phyloP scores from a whole-genome alignment of 2,329 filamentous ascomycete species.

The Aphanocladium album region DNA sequence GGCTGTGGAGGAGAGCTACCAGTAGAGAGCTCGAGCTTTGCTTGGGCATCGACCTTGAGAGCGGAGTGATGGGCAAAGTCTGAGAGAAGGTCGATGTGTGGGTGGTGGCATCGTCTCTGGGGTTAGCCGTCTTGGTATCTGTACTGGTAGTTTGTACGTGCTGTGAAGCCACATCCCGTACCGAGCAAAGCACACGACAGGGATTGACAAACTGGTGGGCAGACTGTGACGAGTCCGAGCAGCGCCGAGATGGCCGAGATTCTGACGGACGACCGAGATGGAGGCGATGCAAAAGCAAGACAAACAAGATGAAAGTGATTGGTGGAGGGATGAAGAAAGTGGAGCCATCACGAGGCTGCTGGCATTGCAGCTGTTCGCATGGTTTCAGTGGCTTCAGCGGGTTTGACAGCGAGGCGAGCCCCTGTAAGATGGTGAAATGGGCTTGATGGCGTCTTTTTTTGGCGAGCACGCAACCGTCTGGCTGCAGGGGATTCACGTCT shows the following conservation, averaged over 20 bases:
- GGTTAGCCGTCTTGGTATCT: background rate
- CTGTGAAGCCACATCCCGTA: background rate
- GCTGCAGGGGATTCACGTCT: no score
- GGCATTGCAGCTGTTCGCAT: background rate
- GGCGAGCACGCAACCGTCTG: background rate
- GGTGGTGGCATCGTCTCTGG: no score
- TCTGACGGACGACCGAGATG: constrained; percentile 6
- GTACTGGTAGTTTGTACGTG: background rate
- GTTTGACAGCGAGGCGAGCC: no score
- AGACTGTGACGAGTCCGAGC: constrained; percentile 1
- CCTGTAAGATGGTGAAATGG: no score
- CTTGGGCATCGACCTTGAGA: background rate
- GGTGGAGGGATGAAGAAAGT: background rate
- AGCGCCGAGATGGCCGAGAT: constrained; percentile 10
- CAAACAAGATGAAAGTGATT: constrained; percentile 13
- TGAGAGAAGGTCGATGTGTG: no score
- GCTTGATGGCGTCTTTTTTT: background rate
- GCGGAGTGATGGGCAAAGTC: background rate
- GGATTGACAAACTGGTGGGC: constrained; percentile 1
- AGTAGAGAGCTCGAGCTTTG: background rate
- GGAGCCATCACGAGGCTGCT: background rate
- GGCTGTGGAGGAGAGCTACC: background rate
- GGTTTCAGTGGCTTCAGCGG: background rate
- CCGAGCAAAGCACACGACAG: background rate
- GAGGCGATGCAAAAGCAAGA: constrained; percentile 3